Evolutionary conservation across 371 early-diverging fungal genomes (phyloP), one percentile per base, ranked within the genome.

Genomic region (Apophysomyces variabilis): DNA sequence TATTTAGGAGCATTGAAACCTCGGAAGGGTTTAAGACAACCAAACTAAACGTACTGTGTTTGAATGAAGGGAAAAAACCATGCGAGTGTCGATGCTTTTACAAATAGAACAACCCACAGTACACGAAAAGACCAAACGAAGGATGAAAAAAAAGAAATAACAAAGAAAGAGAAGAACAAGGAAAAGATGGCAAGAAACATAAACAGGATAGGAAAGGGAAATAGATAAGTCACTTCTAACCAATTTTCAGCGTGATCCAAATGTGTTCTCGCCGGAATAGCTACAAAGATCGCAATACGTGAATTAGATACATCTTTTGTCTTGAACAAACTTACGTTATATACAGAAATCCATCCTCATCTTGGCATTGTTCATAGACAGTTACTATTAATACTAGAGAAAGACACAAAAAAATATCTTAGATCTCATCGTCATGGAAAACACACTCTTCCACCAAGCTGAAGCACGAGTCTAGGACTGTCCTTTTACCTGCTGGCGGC

Each of bases 281-380:
- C 84, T 85, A 26, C 3, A 26, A 26, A 26, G 32, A 26, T 26
- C 3, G 0, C 3, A 26, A 26, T 26, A 26, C 54, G 21, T 6
- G 14, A 21, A 60, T 59, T 50, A 16, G 60, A 39, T 45, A 50
- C 6, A 41, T 45, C 7, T 16, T 38, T 12, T 32, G 13, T n/a
- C 18, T 39, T 8, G 45, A 46, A 21, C n/a, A 7, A 13, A 72
- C 78, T 73, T 77, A 90, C 81, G 88, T 92, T 72, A 96, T 92
- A 76, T 95, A 98, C 67, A 98, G 80, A 79, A 97, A 98, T 0
- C 96, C 96, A 74, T 98, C 98, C 57, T 95, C 95, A 74, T 97
- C 96, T 76, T 96, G 95, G 78, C 95, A 93, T 75, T 98, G 93
- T 46, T 93, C 93, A 71, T 97, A 97, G 57, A 98, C 92, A 47